Evolutionary conservation across 257 asterid species (phyloP), one percentile per base, ranked within the genome.

Genomic region (Ilex aquifolium): DNA sequence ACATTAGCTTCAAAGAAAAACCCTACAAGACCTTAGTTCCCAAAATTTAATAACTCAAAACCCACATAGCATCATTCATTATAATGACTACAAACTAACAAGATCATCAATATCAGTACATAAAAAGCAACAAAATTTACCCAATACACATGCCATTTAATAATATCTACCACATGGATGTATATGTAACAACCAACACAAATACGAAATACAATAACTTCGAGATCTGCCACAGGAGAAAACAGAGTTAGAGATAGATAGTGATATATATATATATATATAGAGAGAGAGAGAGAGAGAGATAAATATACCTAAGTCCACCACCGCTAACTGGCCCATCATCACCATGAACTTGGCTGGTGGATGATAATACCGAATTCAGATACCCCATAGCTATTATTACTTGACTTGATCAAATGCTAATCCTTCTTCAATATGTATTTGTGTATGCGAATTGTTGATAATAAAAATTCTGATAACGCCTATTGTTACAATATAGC

Each of bases 311-410:
- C 97, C 99, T 92, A 48, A 85, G 87, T 59, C 98, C 98, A 29
- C 98, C 95, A 56, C 98, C 98, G 73, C 95, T 92, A 63, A 86
- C 98, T 0, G 95, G 95, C 10, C 93, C 93, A 54, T 83, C 90
- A 61, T 83, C 95, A 27, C 79, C 87, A 64, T 70, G 86, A 61
- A 68, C 65, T 72, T 86, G 88, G 82, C 83, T 84, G 16, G 90
- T 67, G 49, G 95, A 72, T 32, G 90, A 80, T 7, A 92, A 72
- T 44, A 80, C 95, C 10, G 95, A 86, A 80, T 86, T 87, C 69
- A 92, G 77, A 79, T 88, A 86, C 72, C 95, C 98, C 99, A 92
- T 88, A 36, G 42, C 42, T 36, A 5, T 36, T 7, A 4, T 0
- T 36, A 0, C 42, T 36, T 36, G 42, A 36, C 42, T 36, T 0